Percentiles rank a stretch among this genome's conserved stretches.
Evolutionary conservation across 2,329 filamentous ascomycete species (phyloP).

Genomic region (Colletotrichum sublineola): DNA sequence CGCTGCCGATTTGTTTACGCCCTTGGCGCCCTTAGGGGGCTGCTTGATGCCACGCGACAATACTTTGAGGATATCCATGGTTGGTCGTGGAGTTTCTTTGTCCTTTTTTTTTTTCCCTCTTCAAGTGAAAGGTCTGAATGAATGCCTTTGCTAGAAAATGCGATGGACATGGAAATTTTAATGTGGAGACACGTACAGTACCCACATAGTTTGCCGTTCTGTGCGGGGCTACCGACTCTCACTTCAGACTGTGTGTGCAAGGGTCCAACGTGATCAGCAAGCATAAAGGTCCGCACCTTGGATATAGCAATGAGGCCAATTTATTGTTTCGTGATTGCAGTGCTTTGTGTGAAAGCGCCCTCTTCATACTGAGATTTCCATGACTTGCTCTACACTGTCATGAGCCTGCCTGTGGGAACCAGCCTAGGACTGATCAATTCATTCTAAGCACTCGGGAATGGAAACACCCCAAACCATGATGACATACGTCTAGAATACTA

Average conservation of each 20-base stretch:
- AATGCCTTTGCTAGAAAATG: constrained; percentile 8
- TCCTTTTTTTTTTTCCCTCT: not conserved
- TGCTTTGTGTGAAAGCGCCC: not conserved
- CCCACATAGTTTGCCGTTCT: constrained; percentile 12
- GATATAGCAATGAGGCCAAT: not conserved
- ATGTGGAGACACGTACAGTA: constrained; percentile 29
- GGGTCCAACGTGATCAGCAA: not conserved
- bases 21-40: constrained; percentile 54
- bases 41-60: constrained; percentile 78
- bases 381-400: not conserved
- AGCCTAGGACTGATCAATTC: not conserved
- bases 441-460: not conserved
- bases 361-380: not conserved
- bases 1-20: constrained; percentile 50
- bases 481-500: not conserved
- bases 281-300: not conserved
- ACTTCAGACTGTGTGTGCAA: not conserved
- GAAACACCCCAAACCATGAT: not conserved
- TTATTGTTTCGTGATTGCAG: not conserved
- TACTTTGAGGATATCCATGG: constrained; percentile 81
- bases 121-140: not conserved
- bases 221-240: not conserved
- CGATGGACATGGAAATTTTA: constrained; percentile 37
- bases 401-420: not conserved
- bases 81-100: constrained; percentile 21